A percentile compares a stretch with the other conserved stretches of the same genome.
Conservation (phyloP, 129 eudicot species). For the Glebionis coronaria region DNA sequence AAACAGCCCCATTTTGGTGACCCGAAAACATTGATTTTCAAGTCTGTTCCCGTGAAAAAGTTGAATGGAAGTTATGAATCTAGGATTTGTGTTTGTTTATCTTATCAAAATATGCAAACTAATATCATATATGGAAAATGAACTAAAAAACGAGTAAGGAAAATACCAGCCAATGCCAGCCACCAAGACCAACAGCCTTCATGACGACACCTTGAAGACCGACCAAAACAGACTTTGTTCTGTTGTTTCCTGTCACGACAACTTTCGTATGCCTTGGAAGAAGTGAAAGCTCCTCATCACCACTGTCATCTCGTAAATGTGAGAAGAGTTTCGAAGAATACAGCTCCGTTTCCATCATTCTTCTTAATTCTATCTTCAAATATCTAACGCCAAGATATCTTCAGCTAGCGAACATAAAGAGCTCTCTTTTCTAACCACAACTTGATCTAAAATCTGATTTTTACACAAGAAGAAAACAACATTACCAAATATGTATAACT, state of each 20-base stretch:
- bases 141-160: slow-evolving; percentile 6
- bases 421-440: not conserved
- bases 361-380: slow-evolving; percentile 5
- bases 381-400: slow-evolving; percentile 3
- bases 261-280: slow-evolving; percentile 98
- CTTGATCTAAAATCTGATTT: slow-evolving; percentile 12
- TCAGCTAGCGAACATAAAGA: slow-evolving; percentile 20
- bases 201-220: slow-evolving; percentile 95
- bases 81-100: not conserved
- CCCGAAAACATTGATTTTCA: too few relatives aligned
- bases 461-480: not conserved
- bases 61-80: too few relatives aligned
- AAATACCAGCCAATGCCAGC: slow-evolving; percentile 98
- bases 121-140: not conserved
- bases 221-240: slow-evolving; percentile 94
- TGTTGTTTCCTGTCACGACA: slow-evolving; percentile 87
- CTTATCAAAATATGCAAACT: not conserved
- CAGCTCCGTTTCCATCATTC: slow-evolving; percentile 69
- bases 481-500: not conserved
- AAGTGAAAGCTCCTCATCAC: slow-evolving; percentile 87
- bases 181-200: slow-evolving; percentile 99
- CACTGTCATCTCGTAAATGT: slow-evolving; percentile 80
- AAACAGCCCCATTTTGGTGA: too few relatives aligned
- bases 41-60: too few relatives aligned
- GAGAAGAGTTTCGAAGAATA: slow-evolving; percentile 73